Percentiles rank a stretch among this genome's conserved stretches.
phyloP scores from a whole-genome alignment of 495 filamentous ascomycete genomes.

The Penicillium chermesinum region DNA sequence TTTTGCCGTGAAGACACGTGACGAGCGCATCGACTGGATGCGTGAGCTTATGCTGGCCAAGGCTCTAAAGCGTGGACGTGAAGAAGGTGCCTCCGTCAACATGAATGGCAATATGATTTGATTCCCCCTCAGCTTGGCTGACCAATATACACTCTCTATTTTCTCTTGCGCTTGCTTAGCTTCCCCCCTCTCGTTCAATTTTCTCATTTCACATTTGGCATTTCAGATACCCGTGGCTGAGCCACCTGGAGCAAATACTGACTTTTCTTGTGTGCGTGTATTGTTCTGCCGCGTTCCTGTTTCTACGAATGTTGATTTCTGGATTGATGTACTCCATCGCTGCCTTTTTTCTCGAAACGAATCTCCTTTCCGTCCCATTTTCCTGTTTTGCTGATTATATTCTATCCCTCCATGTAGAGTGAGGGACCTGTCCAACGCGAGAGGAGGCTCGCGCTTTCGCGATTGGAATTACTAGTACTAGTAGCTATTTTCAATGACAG shows the following conservation, averaged over 20 bases:
- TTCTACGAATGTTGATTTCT: neutral
- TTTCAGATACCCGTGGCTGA: conserved; percentile 1
- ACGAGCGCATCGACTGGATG: conserved; percentile 98
- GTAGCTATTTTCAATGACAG: neutral
- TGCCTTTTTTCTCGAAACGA: neutral
- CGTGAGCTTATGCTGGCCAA: conserved; percentile 95
- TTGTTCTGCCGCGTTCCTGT: neutral
- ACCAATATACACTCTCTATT: neutral
- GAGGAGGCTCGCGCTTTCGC: neutral
- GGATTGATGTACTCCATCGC: neutral
- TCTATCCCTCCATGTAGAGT: neutral
- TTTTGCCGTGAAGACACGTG: conserved; percentile 80
- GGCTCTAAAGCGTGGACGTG: conserved; percentile 68
- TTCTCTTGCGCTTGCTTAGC: neutral
- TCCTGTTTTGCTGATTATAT: neutral
- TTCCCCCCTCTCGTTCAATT: neutral
- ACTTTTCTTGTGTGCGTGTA: neutral
- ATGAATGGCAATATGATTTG: conserved; percentile 69
- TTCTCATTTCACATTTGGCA: neutral
- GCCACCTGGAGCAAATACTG: neutral
- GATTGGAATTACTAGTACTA: neutral
- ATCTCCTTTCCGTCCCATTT: neutral
- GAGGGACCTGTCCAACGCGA: neutral
- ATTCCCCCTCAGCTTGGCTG: neutral
- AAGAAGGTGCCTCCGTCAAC: conserved; percentile 71